Percentiles rank a stretch among this genome's conserved stretches.
Evolutionary conservation across 768 basidiomycete genomes (phyloP).

Genomic region (Auricularia sp.): DNA sequence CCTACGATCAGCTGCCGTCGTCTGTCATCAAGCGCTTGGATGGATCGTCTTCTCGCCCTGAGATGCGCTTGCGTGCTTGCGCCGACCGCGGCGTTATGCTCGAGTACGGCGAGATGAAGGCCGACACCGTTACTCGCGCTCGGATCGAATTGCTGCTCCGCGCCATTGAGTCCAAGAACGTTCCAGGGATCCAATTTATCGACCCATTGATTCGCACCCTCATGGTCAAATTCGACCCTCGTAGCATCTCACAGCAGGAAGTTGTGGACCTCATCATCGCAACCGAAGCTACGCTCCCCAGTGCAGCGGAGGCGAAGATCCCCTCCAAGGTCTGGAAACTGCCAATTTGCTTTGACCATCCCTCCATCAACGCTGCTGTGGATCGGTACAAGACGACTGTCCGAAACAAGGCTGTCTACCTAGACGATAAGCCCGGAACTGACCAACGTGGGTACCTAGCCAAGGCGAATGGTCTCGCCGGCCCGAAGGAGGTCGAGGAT

Average conservation of each 20-base stretch:
- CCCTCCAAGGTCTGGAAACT: conserved; percentile 45
- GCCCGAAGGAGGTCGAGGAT: conserved; percentile 31
- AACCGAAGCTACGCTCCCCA: no score
- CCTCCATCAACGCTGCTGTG: conserved; percentile 45
- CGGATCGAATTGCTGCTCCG: conserved; percentile 47
- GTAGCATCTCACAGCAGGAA: no score
- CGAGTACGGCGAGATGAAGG: conserved; percentile 46
- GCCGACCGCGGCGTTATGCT: conserved; percentile 48
- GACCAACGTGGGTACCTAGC: conserved; percentile 61
- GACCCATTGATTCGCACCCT: no score
- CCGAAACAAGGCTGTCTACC: conserved; percentile 48
- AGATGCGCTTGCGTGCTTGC: conserved; percentile 23
- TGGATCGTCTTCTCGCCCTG: conserved; percentile 22
- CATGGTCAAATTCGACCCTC: no score
- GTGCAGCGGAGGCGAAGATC: conserved; percentile 19
- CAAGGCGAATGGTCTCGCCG: conserved; percentile 45
- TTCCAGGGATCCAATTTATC: no score
- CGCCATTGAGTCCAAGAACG: conserved; percentile 17
- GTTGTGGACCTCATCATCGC: no score
- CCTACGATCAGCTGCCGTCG: no score
- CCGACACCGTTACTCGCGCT: conserved; percentile 44
- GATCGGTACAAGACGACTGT: conserved; percentile 45
- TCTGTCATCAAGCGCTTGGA: conserved; percentile 2
- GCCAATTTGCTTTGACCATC: conserved; percentile 54
- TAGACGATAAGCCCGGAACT: conserved; percentile 25